phyloP scores from a whole-genome alignment of 1,284 basidiomycete genomes.

The Ceratobasidium sp. region DNA sequence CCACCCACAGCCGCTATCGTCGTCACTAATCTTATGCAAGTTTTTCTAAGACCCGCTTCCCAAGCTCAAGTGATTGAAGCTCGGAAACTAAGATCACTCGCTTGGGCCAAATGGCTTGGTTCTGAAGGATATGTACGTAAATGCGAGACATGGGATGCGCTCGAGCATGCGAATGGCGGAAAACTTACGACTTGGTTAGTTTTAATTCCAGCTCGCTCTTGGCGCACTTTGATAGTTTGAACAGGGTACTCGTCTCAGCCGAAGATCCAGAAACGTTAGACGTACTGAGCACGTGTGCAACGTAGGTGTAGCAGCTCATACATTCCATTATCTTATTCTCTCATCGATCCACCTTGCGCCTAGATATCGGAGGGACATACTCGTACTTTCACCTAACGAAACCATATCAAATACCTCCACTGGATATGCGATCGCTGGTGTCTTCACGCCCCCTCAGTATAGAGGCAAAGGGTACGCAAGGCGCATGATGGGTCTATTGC shows the following conservation, averaged over 20 bases:
- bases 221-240: neutral
- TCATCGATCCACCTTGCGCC: conserved; percentile 12
- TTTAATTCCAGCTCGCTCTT: neutral
- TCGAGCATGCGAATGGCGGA: conserved; percentile 59
- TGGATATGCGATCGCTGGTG: conserved; percentile 66
- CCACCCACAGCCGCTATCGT: neutral
- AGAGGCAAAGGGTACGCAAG: conserved; percentile 66
- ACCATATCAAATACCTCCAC: conserved; percentile 56
- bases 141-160: conserved; percentile 57
- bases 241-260: conserved; percentile 64
- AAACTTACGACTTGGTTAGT: conserved; percentile 61
- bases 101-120: conserved; percentile 59
- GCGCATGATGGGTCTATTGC: conserved; percentile 69
- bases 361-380: conserved; percentile 56
- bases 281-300: conserved; percentile 65
- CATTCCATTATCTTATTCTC: conserved; percentile 47
- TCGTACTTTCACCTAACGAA: conserved; percentile 50
- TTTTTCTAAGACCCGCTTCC: conserved; percentile 23
- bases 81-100: conserved; percentile 56
- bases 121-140: conserved; percentile 59
- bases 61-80: conserved; percentile 49
- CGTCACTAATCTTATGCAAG: conserved; percentile 2
- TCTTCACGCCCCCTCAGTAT: conserved; percentile 64
- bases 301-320: conserved; percentile 55
- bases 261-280: conserved; percentile 60